Base-by-base conservation (phyloP, 2,329 filamentous ascomycete species). In the Venturia effusa region DNA sequence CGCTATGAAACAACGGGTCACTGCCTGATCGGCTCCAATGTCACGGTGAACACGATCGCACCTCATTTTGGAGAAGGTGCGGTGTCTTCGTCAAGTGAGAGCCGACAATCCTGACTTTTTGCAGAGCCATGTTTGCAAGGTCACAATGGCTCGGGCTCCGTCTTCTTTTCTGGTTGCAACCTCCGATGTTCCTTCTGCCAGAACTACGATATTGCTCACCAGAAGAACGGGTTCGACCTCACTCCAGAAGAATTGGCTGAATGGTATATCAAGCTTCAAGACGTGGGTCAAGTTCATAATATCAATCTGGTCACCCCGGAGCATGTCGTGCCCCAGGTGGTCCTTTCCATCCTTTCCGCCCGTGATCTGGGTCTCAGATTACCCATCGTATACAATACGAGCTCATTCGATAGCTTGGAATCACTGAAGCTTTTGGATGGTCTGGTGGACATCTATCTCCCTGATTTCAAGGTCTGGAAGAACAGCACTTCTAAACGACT, bases 271-370 rank as follows among this genome's bases (percentile, higher is more conserved):
- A 94, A 94, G 76, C 77, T 95, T 54, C 90, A 94, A 72, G 81
- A 89, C 34, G 82, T 90, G 2, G 90, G 89, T n/a, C 77, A 81
- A 10, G 88, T 90, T n/a, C 90, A 95, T 77, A 94, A 94, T 72
- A 92, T 95, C 79, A 94, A 96, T 73, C 83, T 93, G 27, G 83
- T 95, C 65, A 95, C 90, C 0, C 90, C 90, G 0, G 90, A 95
- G 72, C 91, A 95, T 73, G 88, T 95, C 22, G 90, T 92, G 4
- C 89, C 90, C 0, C 90, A 94, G 72, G 88, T 94, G 11, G 89
- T 84, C 0, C 77, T 94, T 39, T 87, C 86, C 17, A 90, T 94
- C 68, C 78, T 95, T 30, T 82, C 88, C 66, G 89, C 90, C 0
- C 81, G 83, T 59, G 85, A 90, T 32, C 77, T 87, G 41, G 90